These are phyloP conservation scores for Akanthomyces uredinophilus DNA, from an alignment of 2,329 filamentous ascomycete genomes.

Conservation along the genomic window DNA sequence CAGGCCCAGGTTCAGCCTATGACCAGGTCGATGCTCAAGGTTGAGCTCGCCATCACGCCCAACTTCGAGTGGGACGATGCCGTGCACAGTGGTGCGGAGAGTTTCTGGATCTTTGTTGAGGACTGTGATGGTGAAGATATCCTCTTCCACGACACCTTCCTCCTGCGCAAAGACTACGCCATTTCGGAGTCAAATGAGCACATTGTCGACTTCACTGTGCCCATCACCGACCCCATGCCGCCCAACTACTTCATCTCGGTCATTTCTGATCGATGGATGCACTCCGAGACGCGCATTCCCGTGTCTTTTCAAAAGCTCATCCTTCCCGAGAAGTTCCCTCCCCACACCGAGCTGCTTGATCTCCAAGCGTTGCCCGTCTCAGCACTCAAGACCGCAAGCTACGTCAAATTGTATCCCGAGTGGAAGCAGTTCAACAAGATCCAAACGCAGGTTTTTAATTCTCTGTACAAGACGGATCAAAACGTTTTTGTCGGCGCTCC, in stretches of 20 bases:
- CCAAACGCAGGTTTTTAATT: slow-evolving; percentile 95
- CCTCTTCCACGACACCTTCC: slow-evolving; percentile 88
- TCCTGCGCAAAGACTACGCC: slow-evolving; percentile 86
- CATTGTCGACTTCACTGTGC: slow-evolving; percentile 90
- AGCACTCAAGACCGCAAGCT: slow-evolving; percentile 82
- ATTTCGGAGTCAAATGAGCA: slow-evolving; percentile 85
- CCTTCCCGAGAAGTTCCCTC: slow-evolving; percentile 89
- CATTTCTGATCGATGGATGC: slow-evolving; percentile 96
- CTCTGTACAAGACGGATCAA: slow-evolving; percentile 82
- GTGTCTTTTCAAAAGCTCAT: slow-evolving; percentile 94
- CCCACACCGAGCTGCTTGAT: slow-evolving; percentile 87
- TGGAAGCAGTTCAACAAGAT: slow-evolving; percentile 95
- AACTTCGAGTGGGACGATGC: slow-evolving; percentile 95
- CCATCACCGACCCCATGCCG: slow-evolving; percentile 95
- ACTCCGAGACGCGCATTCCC: slow-evolving; percentile 87
- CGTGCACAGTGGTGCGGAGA: slow-evolving; percentile 81
- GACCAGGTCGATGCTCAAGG: slow-evolving; percentile 84
- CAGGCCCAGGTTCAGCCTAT: slow-evolving; percentile 93
- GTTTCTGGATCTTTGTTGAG: slow-evolving; percentile 95
- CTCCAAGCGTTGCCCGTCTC: slow-evolving; percentile 86
- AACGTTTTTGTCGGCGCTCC: slow-evolving; percentile 93
- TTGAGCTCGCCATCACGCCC: slow-evolving; percentile 86
- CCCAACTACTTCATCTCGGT: slow-evolving; percentile 98
- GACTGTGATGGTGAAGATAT: slow-evolving; percentile 97
- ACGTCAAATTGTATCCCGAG: slow-evolving; percentile 71